Conservation (phyloP, 352 stramenopile genomes). For the Saprolegnia diclina region DNA sequence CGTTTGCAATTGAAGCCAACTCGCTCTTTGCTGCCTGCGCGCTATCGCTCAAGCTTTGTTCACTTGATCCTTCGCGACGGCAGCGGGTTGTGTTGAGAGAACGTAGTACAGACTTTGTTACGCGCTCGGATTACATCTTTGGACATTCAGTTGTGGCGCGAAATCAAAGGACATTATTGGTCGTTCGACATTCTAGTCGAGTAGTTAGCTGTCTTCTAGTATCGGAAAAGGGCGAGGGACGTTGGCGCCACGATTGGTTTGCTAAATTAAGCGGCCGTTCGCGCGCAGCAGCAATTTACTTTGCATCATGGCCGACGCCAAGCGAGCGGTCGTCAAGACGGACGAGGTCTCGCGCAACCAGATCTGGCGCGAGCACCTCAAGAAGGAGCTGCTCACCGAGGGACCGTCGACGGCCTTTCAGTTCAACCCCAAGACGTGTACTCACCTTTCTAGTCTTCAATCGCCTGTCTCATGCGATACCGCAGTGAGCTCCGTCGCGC, state of each 20-base stretch:
- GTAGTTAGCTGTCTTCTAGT: too few species aligned
- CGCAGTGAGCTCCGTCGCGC: constrained; percentile 64
- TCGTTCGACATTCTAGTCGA: too few species aligned
- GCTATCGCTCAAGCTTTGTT: too few species aligned
- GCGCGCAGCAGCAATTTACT: neutral
- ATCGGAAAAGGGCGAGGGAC: neutral
- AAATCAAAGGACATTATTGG: too few species aligned
- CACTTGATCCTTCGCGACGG: too few species aligned
- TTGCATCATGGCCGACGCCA: constrained; percentile 15
- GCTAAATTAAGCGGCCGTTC: neutral
- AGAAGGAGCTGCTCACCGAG: constrained; percentile 76
- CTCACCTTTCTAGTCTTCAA: constrained; percentile 22
- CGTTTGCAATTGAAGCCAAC: too few species aligned
- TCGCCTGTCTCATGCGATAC: neutral
- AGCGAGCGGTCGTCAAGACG: constrained; percentile 40
- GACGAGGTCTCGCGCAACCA: constrained; percentile 81
- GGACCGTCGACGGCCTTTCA: constrained; percentile 71
- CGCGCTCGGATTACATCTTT: too few species aligned
- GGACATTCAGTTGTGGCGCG: too few species aligned
- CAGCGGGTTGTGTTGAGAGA: too few species aligned
- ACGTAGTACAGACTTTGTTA: too few species aligned
- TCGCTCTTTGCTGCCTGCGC: too few species aligned
- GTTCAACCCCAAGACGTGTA: constrained; percentile 77
- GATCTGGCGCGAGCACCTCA: constrained; percentile 85
- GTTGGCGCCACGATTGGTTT: neutral